Base-by-base conservation (phyloP, 345 rosid species). In the Tarenaya hassleriana region DNA sequence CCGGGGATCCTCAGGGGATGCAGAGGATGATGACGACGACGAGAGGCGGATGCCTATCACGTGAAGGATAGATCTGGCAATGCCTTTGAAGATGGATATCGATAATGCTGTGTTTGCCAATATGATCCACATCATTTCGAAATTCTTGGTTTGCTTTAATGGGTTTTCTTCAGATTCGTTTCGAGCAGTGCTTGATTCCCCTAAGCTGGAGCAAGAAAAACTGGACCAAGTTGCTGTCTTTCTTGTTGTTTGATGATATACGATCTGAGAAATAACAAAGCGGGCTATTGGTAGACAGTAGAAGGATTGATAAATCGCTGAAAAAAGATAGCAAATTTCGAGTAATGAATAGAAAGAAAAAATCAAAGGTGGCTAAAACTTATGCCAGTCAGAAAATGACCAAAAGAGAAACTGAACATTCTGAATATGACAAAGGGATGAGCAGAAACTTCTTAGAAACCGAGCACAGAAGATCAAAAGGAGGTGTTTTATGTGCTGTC, bases 41-140 rank as follows among this genome's bases (percentile, higher is more conserved):
- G 82, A 62, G 41, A 83, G 63, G 27, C 50, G 65, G 69, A 86
- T 71, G 48, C 97, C 95, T 0, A 89, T 69, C 7, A 83, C 37
- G 24, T 74, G 69, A 44, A 89, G 88, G 51, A 89, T 76, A 16
- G 94, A 67, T 44, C 84, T 42, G 34, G 86, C 69, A 37, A 86
- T 62, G 61, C 82, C 81, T 69, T 83, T 81, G 38, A 90, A 66
- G 16, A 90, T 56, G 34, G 92, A 86, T 59, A 86, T 75, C 4
- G 97, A 83, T 42, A 79, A 52, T n/a, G 94, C 95, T 4, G 97
- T 86, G 80, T 86, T 86, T 7, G 86, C 92, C 69, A 86, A 54
- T 60, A 89, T 56, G 27, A 86, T 69, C 39, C 94, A 79, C 13
- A 89, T 52, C 56, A 89, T 89, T 54, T 69, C 61, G 7, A n/a